phyloP scores from a whole-genome alignment of 2,329 filamentous ascomycete genomes.

The Pestalotiopsis sp. region DNA sequence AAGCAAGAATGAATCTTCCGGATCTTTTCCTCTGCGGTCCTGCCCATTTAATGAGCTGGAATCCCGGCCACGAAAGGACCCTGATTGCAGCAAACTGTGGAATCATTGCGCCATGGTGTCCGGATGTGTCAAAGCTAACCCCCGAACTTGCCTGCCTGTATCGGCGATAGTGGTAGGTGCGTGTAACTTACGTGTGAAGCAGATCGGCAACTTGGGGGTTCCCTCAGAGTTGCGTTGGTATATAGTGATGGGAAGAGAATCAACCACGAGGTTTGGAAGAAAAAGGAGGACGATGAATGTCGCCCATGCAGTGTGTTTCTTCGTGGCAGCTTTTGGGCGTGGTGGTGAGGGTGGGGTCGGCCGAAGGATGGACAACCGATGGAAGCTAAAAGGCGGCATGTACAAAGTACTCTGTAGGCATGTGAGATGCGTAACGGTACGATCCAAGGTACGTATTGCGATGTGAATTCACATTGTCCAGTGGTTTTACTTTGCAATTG shows the following conservation, averaged over 20 bases:
- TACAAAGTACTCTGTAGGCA: background rate
- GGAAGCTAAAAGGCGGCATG: background rate
- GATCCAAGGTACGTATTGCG: background rate
- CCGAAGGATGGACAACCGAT: background rate
- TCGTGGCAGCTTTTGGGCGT: background rate
- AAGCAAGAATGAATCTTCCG: background rate
- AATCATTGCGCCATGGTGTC: slow-evolving; percentile 1
- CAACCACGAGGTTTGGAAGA: too few relatives aligned
- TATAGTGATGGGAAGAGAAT: background rate
- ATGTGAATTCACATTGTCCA: background rate
- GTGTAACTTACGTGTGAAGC: background rate
- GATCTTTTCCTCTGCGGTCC: background rate
- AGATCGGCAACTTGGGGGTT: background rate
- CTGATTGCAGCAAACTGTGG: background rate
- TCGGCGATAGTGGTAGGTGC: background rate
- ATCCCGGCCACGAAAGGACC: background rate
- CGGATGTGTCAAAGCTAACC: background rate
- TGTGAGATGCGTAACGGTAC: background rate
- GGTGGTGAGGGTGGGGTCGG: background rate
- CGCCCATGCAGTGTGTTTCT: background rate
- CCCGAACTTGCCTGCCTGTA: background rate
- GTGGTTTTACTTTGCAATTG: background rate
- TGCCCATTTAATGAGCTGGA: background rate
- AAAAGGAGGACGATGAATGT: too few relatives aligned
- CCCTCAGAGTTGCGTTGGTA: background rate